Percentiles rank a stretch among this genome's conserved stretches.
Conservation (phyloP, 768 basidiomycete species). For the Albatrellus ellisii region DNA sequence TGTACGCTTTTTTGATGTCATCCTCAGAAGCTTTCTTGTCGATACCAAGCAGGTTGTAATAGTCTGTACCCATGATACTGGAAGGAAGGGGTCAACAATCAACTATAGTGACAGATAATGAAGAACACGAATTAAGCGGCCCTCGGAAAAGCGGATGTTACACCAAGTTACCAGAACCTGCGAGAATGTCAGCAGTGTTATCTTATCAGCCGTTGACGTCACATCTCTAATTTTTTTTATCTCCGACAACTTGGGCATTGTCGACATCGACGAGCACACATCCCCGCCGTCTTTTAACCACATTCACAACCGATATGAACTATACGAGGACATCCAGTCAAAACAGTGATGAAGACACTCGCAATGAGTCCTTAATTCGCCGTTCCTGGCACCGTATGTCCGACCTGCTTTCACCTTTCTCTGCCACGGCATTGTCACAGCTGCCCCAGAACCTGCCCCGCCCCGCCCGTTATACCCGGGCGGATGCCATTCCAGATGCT, state of each 20-base stretch:
- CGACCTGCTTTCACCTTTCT: conserved; percentile 54
- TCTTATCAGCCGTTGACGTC: conserved; percentile 1
- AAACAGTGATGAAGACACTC: no score
- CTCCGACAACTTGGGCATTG: background rate
- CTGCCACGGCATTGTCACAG: conserved; percentile 41
- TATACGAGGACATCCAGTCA: no score
- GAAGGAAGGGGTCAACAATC: background rate
- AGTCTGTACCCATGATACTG: conserved; percentile 64
- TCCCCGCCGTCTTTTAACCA: background rate
- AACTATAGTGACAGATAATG: background rate
- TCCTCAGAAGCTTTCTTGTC: conserved; percentile 64
- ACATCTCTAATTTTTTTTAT: background rate
- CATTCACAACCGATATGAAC: background rate
- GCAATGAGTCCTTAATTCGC: conserved; percentile 30
- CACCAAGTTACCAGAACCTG: conserved; percentile 6
- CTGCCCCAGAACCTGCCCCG: conserved; percentile 29
- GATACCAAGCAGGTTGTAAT: conserved; percentile 77
- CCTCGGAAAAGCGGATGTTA: background rate
- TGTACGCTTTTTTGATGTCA: conserved; percentile 89
- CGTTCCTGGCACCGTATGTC: conserved; percentile 52
- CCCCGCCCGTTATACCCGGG: conserved; percentile 43
- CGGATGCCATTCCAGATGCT: conserved; percentile 61
- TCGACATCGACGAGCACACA: background rate
- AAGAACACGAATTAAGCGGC: background rate
- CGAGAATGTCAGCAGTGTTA: conserved; percentile 4